phyloP scores from a whole-genome alignment of 1,284 basidiomycete species.

The Tilletia caries region DNA sequence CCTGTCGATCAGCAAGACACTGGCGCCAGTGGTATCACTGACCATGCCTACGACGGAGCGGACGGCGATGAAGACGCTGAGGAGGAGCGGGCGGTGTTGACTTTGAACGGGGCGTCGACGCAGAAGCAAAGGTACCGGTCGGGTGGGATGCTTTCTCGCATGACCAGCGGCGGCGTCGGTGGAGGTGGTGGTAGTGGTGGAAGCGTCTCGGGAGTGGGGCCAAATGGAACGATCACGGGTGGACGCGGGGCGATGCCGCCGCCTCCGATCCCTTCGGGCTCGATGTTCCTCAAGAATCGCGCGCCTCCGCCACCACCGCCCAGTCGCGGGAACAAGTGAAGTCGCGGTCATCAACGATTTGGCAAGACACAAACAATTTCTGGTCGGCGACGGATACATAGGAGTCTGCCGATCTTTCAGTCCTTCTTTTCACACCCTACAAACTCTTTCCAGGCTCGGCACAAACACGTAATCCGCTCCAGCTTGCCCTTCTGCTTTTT shows the following conservation, averaged over 20 bases:
- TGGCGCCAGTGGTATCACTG: not conserved
- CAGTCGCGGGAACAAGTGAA: not conserved
- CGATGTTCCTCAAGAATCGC: slow-evolving; percentile 1
- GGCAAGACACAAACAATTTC: too few relatives aligned
- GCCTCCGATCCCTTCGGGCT: not conserved
- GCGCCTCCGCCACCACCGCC: slow-evolving; percentile 5
- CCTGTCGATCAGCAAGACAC: slow-evolving; percentile 6
- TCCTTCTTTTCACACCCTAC: too few relatives aligned
- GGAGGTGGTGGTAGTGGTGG: too few relatives aligned
- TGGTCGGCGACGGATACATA: too few relatives aligned
- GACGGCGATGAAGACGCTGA: not conserved
- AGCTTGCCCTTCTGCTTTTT: not conserved
- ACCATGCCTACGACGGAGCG: not conserved
- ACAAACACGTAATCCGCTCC: too few relatives aligned
- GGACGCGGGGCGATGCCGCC: not conserved
- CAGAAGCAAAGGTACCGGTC: slow-evolving; percentile 10
- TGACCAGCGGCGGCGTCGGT: not conserved
- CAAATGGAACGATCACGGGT: not conserved
- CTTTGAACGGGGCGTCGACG: not conserved
- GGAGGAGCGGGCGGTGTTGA: slow-evolving; percentile 1
- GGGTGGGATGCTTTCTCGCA: not conserved
- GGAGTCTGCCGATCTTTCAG: too few relatives aligned
- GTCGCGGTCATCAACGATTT: too few relatives aligned
- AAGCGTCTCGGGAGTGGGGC: not conserved
- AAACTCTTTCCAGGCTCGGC: too few relatives aligned